Evolutionary conservation across 192 early-diverging fungal genomes (phyloP).

Genomic region (Pilobolus umbonatus): DNA sequence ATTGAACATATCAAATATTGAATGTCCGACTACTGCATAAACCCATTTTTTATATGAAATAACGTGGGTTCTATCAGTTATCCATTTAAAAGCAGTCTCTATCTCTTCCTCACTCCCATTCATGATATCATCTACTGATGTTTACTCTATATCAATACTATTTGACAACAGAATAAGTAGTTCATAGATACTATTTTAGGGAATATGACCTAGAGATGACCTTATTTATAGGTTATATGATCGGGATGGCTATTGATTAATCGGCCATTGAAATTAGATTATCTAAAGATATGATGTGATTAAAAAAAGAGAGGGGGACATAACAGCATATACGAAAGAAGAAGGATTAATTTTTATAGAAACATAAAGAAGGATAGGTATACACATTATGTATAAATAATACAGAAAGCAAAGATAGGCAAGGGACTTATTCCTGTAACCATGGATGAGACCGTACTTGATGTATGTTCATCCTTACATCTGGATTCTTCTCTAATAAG

Average conservation of each 20-base stretch:
- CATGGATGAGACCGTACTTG: constrained; percentile 54
- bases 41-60: too few relatives aligned
- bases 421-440: constrained; percentile 35
- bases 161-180: too few relatives aligned
- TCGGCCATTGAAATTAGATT: background rate
- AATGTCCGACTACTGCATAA: too few relatives aligned
- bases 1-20: too few relatives aligned
- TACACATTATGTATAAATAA: background rate
- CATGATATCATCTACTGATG: too few relatives aligned
- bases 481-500: constrained; percentile 53
- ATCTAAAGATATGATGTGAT: constrained; percentile 4
- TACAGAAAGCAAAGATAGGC: background rate
- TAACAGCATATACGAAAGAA: constrained; percentile 4
- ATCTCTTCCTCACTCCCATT: too few relatives aligned
- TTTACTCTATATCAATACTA: too few relatives aligned
- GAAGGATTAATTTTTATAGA: background rate
- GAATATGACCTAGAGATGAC: too few relatives aligned
- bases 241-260: background rate
- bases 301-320: constrained; percentile 1
- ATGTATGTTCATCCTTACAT: constrained; percentile 44
- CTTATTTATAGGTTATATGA: too few relatives aligned
- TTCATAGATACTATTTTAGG: too few relatives aligned
- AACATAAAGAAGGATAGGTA: background rate
- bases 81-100: too few relatives aligned
- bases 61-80: too few relatives aligned